Base-by-base conservation (phyloP, 352 stramenopile species). In the Globisporangium heterothallicum region DNA sequence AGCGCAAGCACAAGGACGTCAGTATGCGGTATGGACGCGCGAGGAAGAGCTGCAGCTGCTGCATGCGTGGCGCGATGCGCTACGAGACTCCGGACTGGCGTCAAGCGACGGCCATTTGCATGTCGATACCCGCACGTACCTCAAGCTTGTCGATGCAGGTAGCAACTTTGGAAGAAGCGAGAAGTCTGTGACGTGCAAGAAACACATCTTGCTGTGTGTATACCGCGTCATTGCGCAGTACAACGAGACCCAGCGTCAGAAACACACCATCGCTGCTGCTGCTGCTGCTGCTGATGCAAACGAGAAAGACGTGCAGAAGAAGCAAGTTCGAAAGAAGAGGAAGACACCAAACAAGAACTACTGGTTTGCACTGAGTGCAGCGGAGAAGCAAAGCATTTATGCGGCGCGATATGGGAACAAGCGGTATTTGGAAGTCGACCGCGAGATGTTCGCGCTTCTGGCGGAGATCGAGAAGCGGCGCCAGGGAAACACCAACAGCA, bases 381-480 rank as follows among this genome's bases (percentile, higher is more conserved):
- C 27, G 12, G 21, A 47, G 5, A 21, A 32, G 41, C 9, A 47
- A 24, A 30, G 41, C n/a, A n/a, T n/a, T n/a, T n/a, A n/a, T n/a
- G n/a, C n/a, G n/a, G n/a, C n/a, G n/a, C n/a, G n/a, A n/a, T n/a
- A n/a, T n/a, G n/a, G n/a, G n/a, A n/a, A n/a, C n/a, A n/a, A n/a
- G n/a, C n/a, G n/a, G n/a, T n/a, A n/a, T n/a, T n/a, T n/a, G n/a
- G n/a, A n/a, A n/a, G n/a, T n/a, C n/a, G n/a, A n/a, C n/a, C n/a
- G n/a, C n/a, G 42, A 38, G 42, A 49, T 49, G 42, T 49, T 49
- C 13, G 18, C 13, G 21, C 22, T 49, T 6, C 42, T 49, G 6
- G 26, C 12, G 5, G 42, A 36, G 42, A 49, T 49, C 42, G 12
- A 35, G 13, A 21, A 36, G 30, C 30, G 12, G n/a, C n/a, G n/a